Base-by-base conservation (phyloP, 208 protist genomes). In the Novymonas esmeraldas region DNA sequence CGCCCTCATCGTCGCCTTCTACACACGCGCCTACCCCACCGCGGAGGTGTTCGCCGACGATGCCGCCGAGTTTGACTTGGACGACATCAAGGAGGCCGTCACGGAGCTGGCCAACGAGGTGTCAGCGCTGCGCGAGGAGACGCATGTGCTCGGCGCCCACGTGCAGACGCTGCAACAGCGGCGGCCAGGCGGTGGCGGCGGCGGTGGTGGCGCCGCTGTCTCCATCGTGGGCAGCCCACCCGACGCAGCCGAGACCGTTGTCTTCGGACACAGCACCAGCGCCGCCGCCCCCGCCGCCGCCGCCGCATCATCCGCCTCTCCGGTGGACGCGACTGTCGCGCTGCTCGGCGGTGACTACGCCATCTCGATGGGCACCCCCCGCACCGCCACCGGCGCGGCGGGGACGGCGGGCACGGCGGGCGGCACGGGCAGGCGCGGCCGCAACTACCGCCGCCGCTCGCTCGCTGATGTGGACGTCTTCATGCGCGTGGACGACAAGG, bases 401-500 rank as follows among this genome's bases (percentile, higher is more conserved):
- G 57, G 33, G 42, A 42, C 22, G 10, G 3, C 24, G 11, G 41
- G 60, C 46, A 20, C 49, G 20, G 24, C 34, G n/a, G 9, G 52
- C 28, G 49, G 66, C 26, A 38, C 33, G 48, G 20, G 20, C 7
- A 68, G 82, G 4, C 78, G 88, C 26, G 89, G 84, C 14, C 71
- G 79, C 41, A 64, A 68, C 29, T 89, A 89, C 62, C 87, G 78
- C 13, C 76, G 81, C 31, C 83, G 82, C 59, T 87, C 76, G 2
- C 38, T 68, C 22, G 77, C 74, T 22, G 62, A 64, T 1, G 39
- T 28, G 3, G 79, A 87, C 14, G n/a, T 73, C 18, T 90, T 82
- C 48, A 77, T 97, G 36, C 45, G 39, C 3, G 63, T 93, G 4
- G 85, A 92, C 50, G 92, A 97, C 68, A 94, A 94, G 57, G 74